Evolutionary conservation across 768 basidiomycete genomes (phyloP), one percentile per base, ranked within the genome.

Genomic region (Holtermannia corniformis): DNA sequence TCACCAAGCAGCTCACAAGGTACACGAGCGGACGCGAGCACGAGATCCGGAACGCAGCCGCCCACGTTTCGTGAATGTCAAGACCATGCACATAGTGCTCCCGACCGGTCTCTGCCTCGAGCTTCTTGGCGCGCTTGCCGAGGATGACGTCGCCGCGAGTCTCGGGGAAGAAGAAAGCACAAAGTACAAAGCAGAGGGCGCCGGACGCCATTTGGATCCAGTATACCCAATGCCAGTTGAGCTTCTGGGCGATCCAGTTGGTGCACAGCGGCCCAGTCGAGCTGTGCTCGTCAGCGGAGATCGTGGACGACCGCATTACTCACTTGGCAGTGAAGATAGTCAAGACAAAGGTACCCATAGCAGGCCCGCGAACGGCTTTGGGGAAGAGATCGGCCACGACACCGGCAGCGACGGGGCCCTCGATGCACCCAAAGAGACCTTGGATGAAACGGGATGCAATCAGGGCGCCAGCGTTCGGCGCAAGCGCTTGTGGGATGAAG

Each of bases 181-280:
- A 45, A 43, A 62, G 51, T 10, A 59, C 11, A 49, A 53, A 62
- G 27, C 57, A 58, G n/a, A 56, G 40, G 20, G 26, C 54, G 16
- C 52, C 49, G 3, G 55, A 49, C 21, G 45, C 48, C 44, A 65
- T 26, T 44, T 64, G 62, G 13, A 64, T 25, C 63, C 63, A 64
- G 58, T 62, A 62, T 5, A 61, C 51, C 58, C 57, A 62, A 44
- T 54, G 58, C 63, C 63, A 65, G n/a, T 25, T 37, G 12, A 52
- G 24, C 20, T 53, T 59, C 32, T 51, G 44, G 1, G 61, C 63
- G 20, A 60, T 44, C 63, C 63, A 65, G 41, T 54, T 54, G 0
- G 51, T 47, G 44, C 52, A 50, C 14, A 59, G 46, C 0, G 63
- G 63, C 2, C 63, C 60, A 0, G 57, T 62, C 1, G 60, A 45